These are phyloP conservation scores for Domatiomyces catenatus DNA, from an alignment of 2,329 filamentous ascomycete species.

Conservation along the genomic window DNA sequence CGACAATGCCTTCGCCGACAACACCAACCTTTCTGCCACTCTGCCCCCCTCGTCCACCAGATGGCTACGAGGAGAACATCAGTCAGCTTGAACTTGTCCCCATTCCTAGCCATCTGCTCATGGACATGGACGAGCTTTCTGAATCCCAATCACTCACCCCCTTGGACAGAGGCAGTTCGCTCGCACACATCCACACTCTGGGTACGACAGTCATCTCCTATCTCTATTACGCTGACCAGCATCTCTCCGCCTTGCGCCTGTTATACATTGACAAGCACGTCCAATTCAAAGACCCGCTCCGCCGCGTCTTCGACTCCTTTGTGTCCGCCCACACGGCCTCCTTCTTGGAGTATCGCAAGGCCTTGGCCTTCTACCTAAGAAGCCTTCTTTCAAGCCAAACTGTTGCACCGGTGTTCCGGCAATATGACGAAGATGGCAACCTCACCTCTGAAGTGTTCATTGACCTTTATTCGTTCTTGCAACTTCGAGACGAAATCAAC, in stretches of 20 bases:
- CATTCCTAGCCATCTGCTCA: background rate
- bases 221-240: background rate
- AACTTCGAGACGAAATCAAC: background rate
- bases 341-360: background rate
- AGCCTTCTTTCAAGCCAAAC: background rate
- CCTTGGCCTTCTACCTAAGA: background rate
- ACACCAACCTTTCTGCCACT: background rate
- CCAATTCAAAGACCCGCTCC: background rate
- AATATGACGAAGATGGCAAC: background rate
- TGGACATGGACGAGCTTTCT: background rate
- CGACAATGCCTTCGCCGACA: background rate
- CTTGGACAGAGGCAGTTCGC: background rate
- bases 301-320: background rate
- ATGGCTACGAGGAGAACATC: background rate
- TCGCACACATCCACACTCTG: background rate
- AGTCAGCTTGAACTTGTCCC: background rate
- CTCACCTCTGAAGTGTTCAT: background rate
- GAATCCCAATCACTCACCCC: background rate
- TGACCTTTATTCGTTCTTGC: background rate
- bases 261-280: background rate
- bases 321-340: background rate
- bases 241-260: background rate
- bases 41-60: background rate
- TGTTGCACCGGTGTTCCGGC: background rate
- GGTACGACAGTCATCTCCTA: background rate